Base-by-base conservation (phyloP, 345 rosid genomes). In the Erodium maritimum region DNA sequence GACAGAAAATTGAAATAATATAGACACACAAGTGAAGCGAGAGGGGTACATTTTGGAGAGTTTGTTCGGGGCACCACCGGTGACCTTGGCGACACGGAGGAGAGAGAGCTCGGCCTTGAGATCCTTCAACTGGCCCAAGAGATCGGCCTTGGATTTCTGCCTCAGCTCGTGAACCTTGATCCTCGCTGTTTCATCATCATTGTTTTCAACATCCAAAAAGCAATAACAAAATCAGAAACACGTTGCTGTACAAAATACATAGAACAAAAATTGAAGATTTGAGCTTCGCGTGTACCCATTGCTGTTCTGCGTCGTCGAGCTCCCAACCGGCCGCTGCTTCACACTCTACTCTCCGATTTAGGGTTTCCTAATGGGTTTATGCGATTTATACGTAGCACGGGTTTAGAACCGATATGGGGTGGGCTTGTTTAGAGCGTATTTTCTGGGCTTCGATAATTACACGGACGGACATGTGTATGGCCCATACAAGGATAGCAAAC, bases 21-120 rank as follows among this genome's bases (percentile, higher is more conserved):
- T 2, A 25, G 4, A 25, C 7, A 25, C 33, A 25, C 3, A 25
- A 25, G 55, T 13, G 18, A 1, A 5, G 18, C 23, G 19, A 1
- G n/a, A n/a, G n/a, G n/a, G n/a, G n/a, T 72, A 81, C 87, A 84
- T 84, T 79, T 84, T 84, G 64, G 85, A 79, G 34, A 81, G 83
- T 71, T 84, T 84, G 82, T 79, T 81, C 7, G 85, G 77, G 18
- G 90, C 87, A 18, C 90, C 90, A 1, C 90, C 87, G 23, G 87
- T 81, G 60, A 84, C 87, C 69, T 84, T 84, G 16, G 90, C 85
- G 14, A 81, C 90, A 11, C 90, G 85, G 12, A 84, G 85, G 65
- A 81, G 87, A 21, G 87, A 74, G 1, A 84, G 79, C 74, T 84
- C 85, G 13, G 76, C 76, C 66, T 84, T 84, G 45, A 84, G 81